Evolutionary conservation across 495 filamentous ascomycete species (phyloP).

Genomic region (Xylaria venustula): DNA sequence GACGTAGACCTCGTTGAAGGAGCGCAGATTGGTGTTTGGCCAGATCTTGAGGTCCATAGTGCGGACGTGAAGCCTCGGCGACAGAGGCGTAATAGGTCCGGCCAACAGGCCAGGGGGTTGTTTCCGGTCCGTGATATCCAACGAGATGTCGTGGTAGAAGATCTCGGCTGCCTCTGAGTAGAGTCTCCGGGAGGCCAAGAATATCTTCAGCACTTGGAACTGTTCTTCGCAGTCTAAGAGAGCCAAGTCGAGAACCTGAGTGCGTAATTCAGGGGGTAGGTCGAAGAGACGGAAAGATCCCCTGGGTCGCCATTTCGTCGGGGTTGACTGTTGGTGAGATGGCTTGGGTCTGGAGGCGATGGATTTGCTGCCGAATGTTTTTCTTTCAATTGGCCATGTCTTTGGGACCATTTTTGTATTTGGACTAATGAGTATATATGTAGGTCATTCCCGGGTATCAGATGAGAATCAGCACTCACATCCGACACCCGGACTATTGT

Average conservation of each 20-base stretch:
- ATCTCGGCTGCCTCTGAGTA: slow-evolving; percentile 25
- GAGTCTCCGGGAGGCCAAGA: slow-evolving; percentile 20
- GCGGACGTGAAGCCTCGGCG: slow-evolving; percentile 20
- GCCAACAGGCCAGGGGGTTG: slow-evolving; percentile 17
- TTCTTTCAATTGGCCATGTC: neutral
- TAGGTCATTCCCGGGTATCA: neutral
- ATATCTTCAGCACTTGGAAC: slow-evolving; percentile 16
- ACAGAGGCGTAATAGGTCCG: slow-evolving; percentile 12
- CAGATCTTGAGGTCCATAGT: slow-evolving; percentile 19
- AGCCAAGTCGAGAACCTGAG: slow-evolving; percentile 18
- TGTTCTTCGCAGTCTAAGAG: slow-evolving; percentile 14
- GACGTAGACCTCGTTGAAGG: slow-evolving; percentile 18
- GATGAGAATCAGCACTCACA: neutral
- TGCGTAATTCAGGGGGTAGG: slow-evolving; percentile 26
- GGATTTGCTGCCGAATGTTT: slow-evolving; percentile 21
- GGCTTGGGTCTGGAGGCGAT: slow-evolving; percentile 20
- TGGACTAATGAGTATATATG: neutral
- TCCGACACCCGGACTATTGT: too few species aligned
- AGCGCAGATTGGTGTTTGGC: slow-evolving; percentile 14
- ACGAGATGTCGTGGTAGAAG: slow-evolving; percentile 24
- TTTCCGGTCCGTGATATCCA: slow-evolving; percentile 16
- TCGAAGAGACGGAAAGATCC: slow-evolving; percentile 29
- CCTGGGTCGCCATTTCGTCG: slow-evolving; percentile 13
- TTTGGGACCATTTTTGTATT: neutral
- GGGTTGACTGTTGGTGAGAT: neutral